A percentile compares a stretch with the other conserved stretches of the same genome.
Evolutionary conservation across 2,329 filamentous ascomycete species (phyloP).

Genomic region (Hysterium pulicare): DNA sequence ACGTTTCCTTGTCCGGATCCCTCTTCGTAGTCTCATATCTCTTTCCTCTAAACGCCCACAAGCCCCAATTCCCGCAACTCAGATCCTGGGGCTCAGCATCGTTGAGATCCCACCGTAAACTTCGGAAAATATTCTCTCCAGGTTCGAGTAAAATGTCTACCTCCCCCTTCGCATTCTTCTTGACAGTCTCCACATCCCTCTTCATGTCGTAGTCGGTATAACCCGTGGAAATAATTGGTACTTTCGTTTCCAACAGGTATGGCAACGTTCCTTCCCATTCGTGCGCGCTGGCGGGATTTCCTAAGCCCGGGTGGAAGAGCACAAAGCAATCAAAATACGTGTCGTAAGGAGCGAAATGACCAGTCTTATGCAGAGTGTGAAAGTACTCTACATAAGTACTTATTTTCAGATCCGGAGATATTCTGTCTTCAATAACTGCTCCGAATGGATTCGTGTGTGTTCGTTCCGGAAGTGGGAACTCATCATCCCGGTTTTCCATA

Average conservation of each 20-base stretch:
- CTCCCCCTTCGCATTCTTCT: constrained; percentile 80
- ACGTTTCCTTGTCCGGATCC: constrained; percentile 23
- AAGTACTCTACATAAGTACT: constrained; percentile 98
- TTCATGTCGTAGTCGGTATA: constrained; percentile 96
- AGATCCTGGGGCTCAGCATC: constrained; percentile 92
- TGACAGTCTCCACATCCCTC: constrained; percentile 85
- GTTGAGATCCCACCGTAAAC: constrained; percentile 93
- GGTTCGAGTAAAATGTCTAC: constrained; percentile 90
- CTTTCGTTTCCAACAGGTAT: constrained; percentile 87
- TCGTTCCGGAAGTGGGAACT: constrained; percentile 85
- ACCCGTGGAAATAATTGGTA: constrained; percentile 89
- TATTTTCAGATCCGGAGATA: constrained; percentile 89
- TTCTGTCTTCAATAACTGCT: constrained; percentile 86
- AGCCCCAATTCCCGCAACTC: constrained; percentile 93
- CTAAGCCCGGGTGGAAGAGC: constrained; percentile 93
- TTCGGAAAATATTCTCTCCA: constrained; percentile 90
- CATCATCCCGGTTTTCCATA: constrained; percentile 89
- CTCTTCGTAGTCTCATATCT: constrained; percentile 71
- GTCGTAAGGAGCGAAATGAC: constrained; percentile 89
- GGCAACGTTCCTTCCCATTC: constrained; percentile 94
- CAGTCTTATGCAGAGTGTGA: constrained; percentile 88
- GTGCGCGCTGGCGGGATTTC: constrained; percentile 86
- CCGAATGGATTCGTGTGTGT: constrained; percentile 88
- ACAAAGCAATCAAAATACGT: constrained; percentile 98
- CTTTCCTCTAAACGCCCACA: constrained; percentile 97